Percentiles rank a stretch among this genome's conserved stretches.
phyloP scores from a whole-genome alignment of 257 asterid genomes.

The Solanum virginianum region DNA sequence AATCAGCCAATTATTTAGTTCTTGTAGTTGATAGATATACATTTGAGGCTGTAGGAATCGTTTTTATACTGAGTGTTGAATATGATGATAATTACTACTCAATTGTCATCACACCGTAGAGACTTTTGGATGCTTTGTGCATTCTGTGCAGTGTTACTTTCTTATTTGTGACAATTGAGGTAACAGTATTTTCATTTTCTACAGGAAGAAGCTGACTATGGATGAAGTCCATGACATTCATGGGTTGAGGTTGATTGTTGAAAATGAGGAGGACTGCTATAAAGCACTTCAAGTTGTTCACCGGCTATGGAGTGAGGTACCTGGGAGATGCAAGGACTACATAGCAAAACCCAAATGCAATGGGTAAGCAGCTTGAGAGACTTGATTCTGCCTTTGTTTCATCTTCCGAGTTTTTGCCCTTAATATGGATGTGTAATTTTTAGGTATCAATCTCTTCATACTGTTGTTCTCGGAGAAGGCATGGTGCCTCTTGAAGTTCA shows the following conservation, averaged over 20 bases:
- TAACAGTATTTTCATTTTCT: slow-evolving; percentile 1
- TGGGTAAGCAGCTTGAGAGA: slow-evolving; percentile 39
- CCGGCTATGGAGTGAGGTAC: slow-evolving; percentile 69
- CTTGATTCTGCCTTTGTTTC: not conserved
- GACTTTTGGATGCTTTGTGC: not conserved
- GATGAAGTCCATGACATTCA: slow-evolving; percentile 89
- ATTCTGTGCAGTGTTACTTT: not conserved
- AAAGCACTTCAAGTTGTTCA: slow-evolving; percentile 68
- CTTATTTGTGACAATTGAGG: not conserved
- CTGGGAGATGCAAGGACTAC: slow-evolving; percentile 90
- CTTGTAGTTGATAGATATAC: not conserved
- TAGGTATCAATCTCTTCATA: slow-evolving; percentile 89
- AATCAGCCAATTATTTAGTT: not conserved
- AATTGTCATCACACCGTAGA: not conserved
- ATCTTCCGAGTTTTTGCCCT: not conserved
- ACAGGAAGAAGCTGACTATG: slow-evolving; percentile 80
- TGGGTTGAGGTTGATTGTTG: slow-evolving; percentile 85
- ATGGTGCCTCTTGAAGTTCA: slow-evolving; percentile 90
- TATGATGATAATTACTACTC: not conserved
- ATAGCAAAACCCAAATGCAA: slow-evolving; percentile 63
- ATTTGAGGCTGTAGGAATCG: not conserved
- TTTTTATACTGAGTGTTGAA: not conserved
- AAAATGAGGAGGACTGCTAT: slow-evolving; percentile 82
- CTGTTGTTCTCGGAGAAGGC: slow-evolving; percentile 66
- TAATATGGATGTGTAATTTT: slow-evolving; percentile 1